These are phyloP conservation scores for Pugionium dolabratum DNA, from an alignment of 345 rosid species.

Conservation along the genomic window DNA sequence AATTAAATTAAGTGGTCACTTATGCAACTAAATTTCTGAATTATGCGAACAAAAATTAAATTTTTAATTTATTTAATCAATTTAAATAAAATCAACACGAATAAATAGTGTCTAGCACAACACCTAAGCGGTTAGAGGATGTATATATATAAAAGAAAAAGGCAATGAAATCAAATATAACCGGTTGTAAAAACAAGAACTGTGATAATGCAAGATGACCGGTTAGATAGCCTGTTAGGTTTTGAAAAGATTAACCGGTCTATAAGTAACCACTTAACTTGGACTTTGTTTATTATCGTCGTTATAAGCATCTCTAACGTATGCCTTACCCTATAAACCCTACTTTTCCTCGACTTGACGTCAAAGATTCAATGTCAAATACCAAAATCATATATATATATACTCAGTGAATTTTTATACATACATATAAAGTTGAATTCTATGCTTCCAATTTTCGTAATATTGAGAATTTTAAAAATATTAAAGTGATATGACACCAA, in stretches of 20 bases:
- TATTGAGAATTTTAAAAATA: background rate
- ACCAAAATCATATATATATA: too few species aligned
- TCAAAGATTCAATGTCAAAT: conserved; percentile 33
- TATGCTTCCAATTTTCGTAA: background rate
- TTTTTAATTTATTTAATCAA: too few species aligned
- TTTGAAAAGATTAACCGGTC: background rate
- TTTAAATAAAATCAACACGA: too few species aligned
- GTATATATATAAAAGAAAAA: too few species aligned
- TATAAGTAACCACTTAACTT: conserved; percentile 6
- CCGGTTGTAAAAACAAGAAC: too few species aligned
- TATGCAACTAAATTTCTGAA: too few species aligned
- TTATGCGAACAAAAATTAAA: too few species aligned
- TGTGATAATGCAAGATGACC: background rate
- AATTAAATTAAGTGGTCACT: too few species aligned
- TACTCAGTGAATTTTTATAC: too few species aligned
- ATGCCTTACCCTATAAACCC: conserved; percentile 21
- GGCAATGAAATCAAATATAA: too few species aligned
- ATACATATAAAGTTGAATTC: background rate
- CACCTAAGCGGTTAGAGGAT: too few species aligned
- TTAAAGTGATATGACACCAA: background rate
- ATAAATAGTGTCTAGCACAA: too few species aligned
- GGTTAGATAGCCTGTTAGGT: background rate
- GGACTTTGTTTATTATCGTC: background rate
- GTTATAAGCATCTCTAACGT: conserved; percentile 19
- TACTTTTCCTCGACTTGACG: conserved; percentile 32